Conservation (phyloP, 2,329 filamentous ascomycete genomes). For the Fusarium nelsonii region DNA sequence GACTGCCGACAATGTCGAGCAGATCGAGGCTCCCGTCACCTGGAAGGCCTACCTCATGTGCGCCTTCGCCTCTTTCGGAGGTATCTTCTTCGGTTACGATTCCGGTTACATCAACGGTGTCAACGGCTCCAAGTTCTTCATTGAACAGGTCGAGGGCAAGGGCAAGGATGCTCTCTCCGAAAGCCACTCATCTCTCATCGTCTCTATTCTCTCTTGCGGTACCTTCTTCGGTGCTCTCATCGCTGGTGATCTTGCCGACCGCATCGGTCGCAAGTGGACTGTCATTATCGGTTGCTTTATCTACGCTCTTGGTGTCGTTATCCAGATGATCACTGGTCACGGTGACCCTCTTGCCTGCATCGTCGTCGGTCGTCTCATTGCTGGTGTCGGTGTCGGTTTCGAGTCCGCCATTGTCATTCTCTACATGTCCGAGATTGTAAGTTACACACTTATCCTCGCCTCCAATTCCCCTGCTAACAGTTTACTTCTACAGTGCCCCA, state of each 20-base stretch:
- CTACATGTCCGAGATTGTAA: conserved; percentile 46
- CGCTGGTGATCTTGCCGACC: conserved; percentile 81
- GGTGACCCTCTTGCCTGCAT: conserved; percentile 39
- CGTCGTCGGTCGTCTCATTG: conserved; percentile 41
- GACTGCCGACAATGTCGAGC: conserved; percentile 64
- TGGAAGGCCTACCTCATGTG: conserved; percentile 77
- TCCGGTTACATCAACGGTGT: conserved; percentile 81
- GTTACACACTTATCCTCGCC: conserved; percentile 74
- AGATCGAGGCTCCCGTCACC: conserved; percentile 76
- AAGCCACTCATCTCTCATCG: conserved; percentile 68
- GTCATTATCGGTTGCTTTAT: conserved; percentile 78
- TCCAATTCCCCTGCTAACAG: conserved; percentile 9
- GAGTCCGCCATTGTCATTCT: conserved; percentile 44
- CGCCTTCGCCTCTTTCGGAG: conserved; percentile 77
- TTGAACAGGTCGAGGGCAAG: conserved; percentile 62
- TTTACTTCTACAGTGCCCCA: conserved; percentile 26
- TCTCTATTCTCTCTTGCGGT: conserved; percentile 80
- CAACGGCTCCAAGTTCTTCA: conserved; percentile 65
- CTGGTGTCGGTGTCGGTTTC: conserved; percentile 42
- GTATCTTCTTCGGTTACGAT: conserved; percentile 84
- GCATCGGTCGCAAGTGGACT: conserved; percentile 78
- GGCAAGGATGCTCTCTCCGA: conserved; percentile 53
- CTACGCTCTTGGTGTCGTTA: conserved; percentile 75
- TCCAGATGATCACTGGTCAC: conserved; percentile 42
- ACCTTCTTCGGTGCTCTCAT: conserved; percentile 85